These are phyloP conservation scores for Cryptosporidium felis DNA, from an alignment of 169 alveolate species.

Conservation along the genomic window DNA sequence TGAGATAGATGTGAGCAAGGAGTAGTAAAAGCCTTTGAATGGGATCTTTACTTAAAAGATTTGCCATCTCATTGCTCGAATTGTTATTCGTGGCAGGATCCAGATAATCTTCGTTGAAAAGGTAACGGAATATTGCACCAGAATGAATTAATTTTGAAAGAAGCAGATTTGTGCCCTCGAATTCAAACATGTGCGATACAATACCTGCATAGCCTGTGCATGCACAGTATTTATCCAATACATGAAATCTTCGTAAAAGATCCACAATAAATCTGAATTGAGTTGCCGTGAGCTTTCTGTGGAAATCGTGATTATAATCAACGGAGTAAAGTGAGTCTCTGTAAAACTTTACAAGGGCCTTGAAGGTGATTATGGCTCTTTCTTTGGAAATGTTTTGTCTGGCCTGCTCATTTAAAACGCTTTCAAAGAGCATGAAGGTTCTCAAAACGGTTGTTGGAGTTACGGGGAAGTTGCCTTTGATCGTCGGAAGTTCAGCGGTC, in stretches of 20 bases:
- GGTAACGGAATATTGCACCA: constrained; percentile 21
- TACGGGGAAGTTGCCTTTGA: constrained; percentile 76
- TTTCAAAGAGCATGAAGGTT: constrained; percentile 60
- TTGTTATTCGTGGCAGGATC: neutral
- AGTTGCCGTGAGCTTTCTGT: constrained; percentile 46
- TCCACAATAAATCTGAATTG: constrained; percentile 61
- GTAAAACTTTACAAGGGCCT: constrained; percentile 55
- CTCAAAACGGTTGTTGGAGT: constrained; percentile 66
- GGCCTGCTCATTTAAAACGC: constrained; percentile 30
- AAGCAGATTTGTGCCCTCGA: constrained; percentile 57
- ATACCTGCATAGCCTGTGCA: constrained; percentile 68
- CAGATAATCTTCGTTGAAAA: constrained; percentile 1
- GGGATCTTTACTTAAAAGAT: constrained; percentile 18
- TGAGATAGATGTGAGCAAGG: constrained; percentile 29
- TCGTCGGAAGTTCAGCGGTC: constrained; percentile 81
- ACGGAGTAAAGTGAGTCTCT: constrained; percentile 65
- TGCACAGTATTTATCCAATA: constrained; percentile 36
- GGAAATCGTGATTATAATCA: constrained; percentile 55
- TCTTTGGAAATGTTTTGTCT: constrained; percentile 32
- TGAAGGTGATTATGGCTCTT: constrained; percentile 43
- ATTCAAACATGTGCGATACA: constrained; percentile 65
- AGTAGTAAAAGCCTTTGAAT: constrained; percentile 40
- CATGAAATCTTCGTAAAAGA: constrained; percentile 42
- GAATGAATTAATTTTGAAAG: constrained; percentile 46
- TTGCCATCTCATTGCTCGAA: neutral